Conservation (phyloP, 2,329 filamentous ascomycete genomes). For the Ceratocystis alfenasii region DNA sequence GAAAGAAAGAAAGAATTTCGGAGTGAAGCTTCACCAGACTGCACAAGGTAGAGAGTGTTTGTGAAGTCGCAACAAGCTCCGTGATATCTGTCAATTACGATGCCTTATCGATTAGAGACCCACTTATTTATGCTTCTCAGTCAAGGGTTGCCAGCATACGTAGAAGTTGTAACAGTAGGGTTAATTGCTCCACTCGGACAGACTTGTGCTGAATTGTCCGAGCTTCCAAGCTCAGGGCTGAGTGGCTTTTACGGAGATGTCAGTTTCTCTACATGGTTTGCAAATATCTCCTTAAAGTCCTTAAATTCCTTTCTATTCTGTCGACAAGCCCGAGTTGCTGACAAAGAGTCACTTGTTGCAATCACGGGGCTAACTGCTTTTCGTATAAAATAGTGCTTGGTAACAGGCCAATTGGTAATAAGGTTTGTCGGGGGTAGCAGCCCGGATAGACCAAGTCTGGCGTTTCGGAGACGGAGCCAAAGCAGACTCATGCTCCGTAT, state of each 20-base stretch:
- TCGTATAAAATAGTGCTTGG: not conserved
- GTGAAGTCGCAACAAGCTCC: not conserved
- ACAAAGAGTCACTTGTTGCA: not conserved
- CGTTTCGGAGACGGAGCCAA: not conserved
- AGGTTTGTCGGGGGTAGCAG: not conserved
- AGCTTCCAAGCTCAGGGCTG: too few relatives aligned
- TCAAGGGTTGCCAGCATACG: not conserved
- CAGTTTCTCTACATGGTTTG: too few relatives aligned
- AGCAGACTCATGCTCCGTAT: not conserved
- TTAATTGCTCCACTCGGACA: not conserved
- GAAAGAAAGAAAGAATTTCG: not conserved
- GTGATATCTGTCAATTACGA: slow-evolving; percentile 17
- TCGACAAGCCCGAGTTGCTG: not conserved
- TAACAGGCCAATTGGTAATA: not conserved
- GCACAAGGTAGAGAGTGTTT: not conserved
- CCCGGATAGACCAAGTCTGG: not conserved
- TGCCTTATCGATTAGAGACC: slow-evolving; percentile 14
- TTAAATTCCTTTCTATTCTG: too few relatives aligned
- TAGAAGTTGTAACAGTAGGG: not conserved
- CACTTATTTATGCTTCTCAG: not conserved
- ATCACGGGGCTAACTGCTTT: not conserved
- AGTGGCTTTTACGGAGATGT: too few relatives aligned
- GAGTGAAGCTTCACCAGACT: not conserved
- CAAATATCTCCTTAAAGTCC: too few relatives aligned
- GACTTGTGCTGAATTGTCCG: not conserved